A percentile compares a stretch with the other conserved stretches of the same genome.
phyloP scores from a whole-genome alignment of 2,329 filamentous ascomycete species.

The Fusarium sp. region DNA sequence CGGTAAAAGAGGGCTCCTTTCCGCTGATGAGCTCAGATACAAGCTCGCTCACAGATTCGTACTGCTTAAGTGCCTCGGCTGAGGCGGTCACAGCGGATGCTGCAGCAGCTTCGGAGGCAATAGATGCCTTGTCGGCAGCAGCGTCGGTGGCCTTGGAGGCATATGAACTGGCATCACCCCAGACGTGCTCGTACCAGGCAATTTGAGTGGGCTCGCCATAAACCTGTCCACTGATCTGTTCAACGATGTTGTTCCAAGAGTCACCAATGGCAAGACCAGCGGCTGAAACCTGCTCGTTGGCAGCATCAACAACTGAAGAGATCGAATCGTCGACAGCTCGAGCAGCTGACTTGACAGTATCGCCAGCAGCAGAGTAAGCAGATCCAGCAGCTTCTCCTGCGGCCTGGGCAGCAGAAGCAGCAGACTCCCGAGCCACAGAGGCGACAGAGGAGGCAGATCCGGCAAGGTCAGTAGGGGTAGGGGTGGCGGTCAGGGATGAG shows the following conservation, averaged over 20 bases:
- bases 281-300: slow-evolving; percentile 54
- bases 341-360: slow-evolving; percentile 56
- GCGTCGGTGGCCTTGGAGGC: slow-evolving; percentile 69
- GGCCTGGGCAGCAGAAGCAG: slow-evolving; percentile 59
- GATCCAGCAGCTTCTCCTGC: slow-evolving; percentile 66
- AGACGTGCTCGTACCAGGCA: slow-evolving; percentile 65
- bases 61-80: slow-evolving; percentile 71
- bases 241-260: slow-evolving; percentile 61
- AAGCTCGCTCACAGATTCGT: slow-evolving; percentile 76
- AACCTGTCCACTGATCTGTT: slow-evolving; percentile 74
- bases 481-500: slow-evolving; percentile 69
- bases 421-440: slow-evolving; percentile 62
- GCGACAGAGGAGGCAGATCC: slow-evolving; percentile 64
- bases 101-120: slow-evolving; percentile 59
- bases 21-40: slow-evolving; percentile 82
- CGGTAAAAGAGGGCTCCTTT: slow-evolving; percentile 83
- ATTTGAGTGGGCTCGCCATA: slow-evolving; percentile 75
- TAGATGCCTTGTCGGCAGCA: slow-evolving; percentile 52
- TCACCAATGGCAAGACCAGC: slow-evolving; percentile 56
- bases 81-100: slow-evolving; percentile 71
- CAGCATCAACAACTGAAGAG: slow-evolving; percentile 60
- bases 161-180: slow-evolving; percentile 65
- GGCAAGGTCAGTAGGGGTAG: slow-evolving; percentile 67
- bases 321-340: slow-evolving; percentile 55
- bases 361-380: slow-evolving; percentile 55